Conservation (phyloP, 2,329 filamentous ascomycete species). For the Phyllosticta ampelicida region DNA sequence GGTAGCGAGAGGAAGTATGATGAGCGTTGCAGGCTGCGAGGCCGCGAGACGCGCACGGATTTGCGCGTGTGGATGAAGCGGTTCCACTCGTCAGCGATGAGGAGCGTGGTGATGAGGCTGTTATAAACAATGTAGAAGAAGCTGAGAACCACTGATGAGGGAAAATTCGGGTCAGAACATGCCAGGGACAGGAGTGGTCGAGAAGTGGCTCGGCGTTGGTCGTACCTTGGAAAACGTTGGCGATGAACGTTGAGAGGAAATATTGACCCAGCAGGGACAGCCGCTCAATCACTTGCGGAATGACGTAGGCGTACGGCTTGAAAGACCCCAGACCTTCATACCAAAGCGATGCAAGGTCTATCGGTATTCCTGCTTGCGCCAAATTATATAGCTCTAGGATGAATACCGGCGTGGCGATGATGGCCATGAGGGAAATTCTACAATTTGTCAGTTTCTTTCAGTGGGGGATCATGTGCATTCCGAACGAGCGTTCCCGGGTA, state of each 20-base stretch:
- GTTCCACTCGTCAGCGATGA: slow-evolving; percentile 38
- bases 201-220: too few species aligned
- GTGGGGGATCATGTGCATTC: too few species aligned
- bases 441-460: background rate
- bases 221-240: background rate
- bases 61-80: slow-evolving; percentile 26
- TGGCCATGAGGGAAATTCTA: background rate
- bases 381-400: background rate
- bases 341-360: background rate
- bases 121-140: slow-evolving; percentile 39
- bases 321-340: background rate
- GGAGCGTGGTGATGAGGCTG: slow-evolving; percentile 36
- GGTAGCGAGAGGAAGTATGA: slow-evolving; percentile 35
- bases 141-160: slow-evolving; percentile 26
- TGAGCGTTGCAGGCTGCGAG: slow-evolving; percentile 25
- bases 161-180: too few species aligned
- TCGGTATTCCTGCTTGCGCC: background rate
- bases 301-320: background rate
- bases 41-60: slow-evolving; percentile 28
- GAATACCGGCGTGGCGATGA: background rate
- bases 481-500: too few species aligned
- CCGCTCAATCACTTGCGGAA: background rate
- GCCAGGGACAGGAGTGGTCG: too few species aligned
- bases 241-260: background rate
- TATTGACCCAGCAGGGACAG: background rate